phyloP scores from a whole-genome alignment of 768 basidiomycete genomes.

The Naematelia encephala region DNA sequence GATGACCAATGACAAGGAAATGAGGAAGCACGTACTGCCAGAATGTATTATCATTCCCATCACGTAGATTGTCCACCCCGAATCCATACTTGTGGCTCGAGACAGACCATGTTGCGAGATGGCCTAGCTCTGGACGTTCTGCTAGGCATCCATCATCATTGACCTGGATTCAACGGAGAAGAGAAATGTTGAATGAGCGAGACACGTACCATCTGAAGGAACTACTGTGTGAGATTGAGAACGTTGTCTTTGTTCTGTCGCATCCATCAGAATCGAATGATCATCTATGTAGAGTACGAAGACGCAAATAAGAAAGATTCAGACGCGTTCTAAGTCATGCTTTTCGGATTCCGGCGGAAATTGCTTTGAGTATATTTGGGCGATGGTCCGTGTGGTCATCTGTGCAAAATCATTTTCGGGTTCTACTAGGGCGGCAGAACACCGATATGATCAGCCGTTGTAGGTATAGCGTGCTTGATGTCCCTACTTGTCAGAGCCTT shows the following conservation, averaged over 20 bases:
- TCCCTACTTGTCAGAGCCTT: no score
- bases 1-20: slow-evolving; percentile 48
- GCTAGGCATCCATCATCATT: no score
- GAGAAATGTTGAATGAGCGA: neutral
- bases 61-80: slow-evolving; percentile 84
- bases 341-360: no score
- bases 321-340: neutral
- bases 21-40: slow-evolving; percentile 76
- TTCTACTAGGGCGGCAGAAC: no score
- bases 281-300: neutral
- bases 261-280: neutral
- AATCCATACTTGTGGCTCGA: slow-evolving; percentile 96
- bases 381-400: no score
- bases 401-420: no score
- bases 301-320: neutral
- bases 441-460: no score
- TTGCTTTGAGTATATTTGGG: no score
- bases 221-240: neutral
- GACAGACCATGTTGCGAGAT: slow-evolving; percentile 89
- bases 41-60: slow-evolving; percentile 85
- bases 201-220: neutral
- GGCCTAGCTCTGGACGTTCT: slow-evolving; percentile 59
- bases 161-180: no score
- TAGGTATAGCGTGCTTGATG: no score
- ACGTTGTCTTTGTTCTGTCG: neutral